These are phyloP conservation scores for Lasiodiplodia sp. DNA, from an alignment of 2,329 filamentous ascomycete species.

Conservation along the genomic window DNA sequence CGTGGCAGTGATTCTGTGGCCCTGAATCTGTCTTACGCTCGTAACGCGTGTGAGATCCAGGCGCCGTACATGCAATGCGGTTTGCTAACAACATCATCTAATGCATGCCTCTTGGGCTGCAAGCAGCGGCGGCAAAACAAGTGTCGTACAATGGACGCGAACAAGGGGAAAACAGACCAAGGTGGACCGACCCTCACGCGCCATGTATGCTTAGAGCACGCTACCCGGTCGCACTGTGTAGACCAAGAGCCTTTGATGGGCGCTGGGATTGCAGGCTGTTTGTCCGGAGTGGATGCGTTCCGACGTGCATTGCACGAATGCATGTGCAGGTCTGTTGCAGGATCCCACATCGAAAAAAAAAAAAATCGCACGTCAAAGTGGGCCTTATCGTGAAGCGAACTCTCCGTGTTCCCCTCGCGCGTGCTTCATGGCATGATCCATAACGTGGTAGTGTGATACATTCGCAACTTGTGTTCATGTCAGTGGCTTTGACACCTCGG, in stretches of 20 bases:
- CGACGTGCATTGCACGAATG: neutral
- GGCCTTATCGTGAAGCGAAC: neutral
- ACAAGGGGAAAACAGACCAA: neutral
- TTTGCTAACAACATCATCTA: neutral
- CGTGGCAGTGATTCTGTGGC: constrained; percentile 14
- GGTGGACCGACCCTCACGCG: neutral
- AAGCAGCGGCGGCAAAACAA: neutral
- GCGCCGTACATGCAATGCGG: neutral
- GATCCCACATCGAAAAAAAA: neutral
- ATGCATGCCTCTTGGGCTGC: neutral
- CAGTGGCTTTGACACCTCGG: neutral
- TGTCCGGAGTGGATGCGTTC: neutral
- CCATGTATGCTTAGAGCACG: neutral
- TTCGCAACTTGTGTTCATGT: neutral
- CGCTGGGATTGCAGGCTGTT: neutral
- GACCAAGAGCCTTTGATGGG: neutral
- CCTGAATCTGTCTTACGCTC: neutral
- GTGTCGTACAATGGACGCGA: neutral
- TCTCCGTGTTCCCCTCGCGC: neutral
- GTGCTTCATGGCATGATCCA: neutral
- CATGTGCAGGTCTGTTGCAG: neutral
- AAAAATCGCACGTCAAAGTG: neutral
- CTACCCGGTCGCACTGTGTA: neutral
- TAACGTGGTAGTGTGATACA: neutral
- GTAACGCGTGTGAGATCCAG: neutral